Evolutionary conservation across 2,329 filamentous ascomycete species (phyloP), one percentile per base, ranked within the genome.

Genomic region (Aspergillus floridensis): DNA sequence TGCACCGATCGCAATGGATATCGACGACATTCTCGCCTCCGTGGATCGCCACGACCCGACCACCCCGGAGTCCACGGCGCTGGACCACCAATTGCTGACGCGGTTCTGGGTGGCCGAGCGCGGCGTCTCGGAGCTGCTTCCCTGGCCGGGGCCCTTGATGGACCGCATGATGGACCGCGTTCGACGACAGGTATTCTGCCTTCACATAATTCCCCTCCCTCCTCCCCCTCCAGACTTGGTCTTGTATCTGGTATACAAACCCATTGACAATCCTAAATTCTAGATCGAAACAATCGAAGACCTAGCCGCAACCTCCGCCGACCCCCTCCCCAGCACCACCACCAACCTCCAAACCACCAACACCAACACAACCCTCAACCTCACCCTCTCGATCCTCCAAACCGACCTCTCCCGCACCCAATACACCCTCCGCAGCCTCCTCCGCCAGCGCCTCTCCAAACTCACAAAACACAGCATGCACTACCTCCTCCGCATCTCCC

Each of bases 371-470:
- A 93, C 90, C 90, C 93, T 91, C 64, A 98, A 96, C 74, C 96
- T 99, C 74, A 87, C 87, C 62, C 87, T 98, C 70, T 96, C 97
- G 52, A 89, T 99, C 63, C 88, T 97, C 57, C 95, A 99, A 80
- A 98, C 96, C 6, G 95, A 99, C 78, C 85, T 99, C 57, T 93
- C 97, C 74, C 84, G 95, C 49, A 96, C 91, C 77, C 96, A 96
- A 78, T 99, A 92, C 71, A 82, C 99, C 22, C 85, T 98, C 19
- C 84, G 95, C 61, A 89, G 90, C 65, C 89, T 93, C 65, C 77
- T 99, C 58, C 84, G 96, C 56, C 88, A 90, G 10, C 84, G 95
- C n/a, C 87, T 98, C 59, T 86, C 90, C 56, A 98, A 99, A 84
- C 70, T 80, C 59, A 76, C 77, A 31, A 75, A 74, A 59, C 70